A percentile compares a stretch with the other conserved stretches of the same genome.
Conservation (phyloP, 73 alveolate genomes). For the Paramecium bursaria region DNA sequence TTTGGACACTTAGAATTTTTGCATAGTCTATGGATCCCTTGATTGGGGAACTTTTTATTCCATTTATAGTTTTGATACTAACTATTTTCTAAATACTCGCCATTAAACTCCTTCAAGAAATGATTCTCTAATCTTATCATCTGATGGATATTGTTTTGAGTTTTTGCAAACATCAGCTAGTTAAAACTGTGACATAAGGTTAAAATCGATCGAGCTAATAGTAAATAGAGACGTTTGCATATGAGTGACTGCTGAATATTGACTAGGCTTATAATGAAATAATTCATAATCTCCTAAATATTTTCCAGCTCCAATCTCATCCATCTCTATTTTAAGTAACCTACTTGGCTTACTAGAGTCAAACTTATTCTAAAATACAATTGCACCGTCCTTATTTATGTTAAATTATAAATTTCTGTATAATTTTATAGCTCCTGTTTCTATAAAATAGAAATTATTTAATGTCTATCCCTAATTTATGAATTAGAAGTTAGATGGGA, state of each 20-base stretch:
- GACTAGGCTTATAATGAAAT: conserved; percentile 56
- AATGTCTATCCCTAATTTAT: conserved; percentile 57
- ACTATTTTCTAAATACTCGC: conserved; percentile 53
- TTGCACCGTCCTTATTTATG: conserved; percentile 41
- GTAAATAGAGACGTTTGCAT: conserved; percentile 55
- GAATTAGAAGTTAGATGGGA: conserved; percentile 48
- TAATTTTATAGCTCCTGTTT: conserved; percentile 58
- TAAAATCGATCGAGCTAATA: conserved; percentile 46
- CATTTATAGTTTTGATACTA: conserved; percentile 45
- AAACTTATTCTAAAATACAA: conserved; percentile 40
- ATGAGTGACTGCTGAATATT: conserved; percentile 56
- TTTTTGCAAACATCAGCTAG: conserved; percentile 43
- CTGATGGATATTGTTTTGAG: conserved; percentile 70
- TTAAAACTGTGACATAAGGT: conserved; percentile 20
- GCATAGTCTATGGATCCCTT: conserved; percentile 44
- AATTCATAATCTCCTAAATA: conserved; percentile 67
- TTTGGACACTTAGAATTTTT: conserved; percentile 20
- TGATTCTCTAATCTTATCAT: conserved; percentile 56
- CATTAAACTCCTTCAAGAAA: conserved; percentile 67
- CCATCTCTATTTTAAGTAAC: conserved; percentile 36
- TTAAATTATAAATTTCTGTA: neutral
- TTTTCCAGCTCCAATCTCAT: conserved; percentile 65
- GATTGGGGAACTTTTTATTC: conserved; percentile 43
- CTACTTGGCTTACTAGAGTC: conserved; percentile 55
- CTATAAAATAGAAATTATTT: conserved; percentile 40